phyloP scores from a whole-genome alignment of 1,139 yeast species.

The Ogataea hybrid region DNA sequence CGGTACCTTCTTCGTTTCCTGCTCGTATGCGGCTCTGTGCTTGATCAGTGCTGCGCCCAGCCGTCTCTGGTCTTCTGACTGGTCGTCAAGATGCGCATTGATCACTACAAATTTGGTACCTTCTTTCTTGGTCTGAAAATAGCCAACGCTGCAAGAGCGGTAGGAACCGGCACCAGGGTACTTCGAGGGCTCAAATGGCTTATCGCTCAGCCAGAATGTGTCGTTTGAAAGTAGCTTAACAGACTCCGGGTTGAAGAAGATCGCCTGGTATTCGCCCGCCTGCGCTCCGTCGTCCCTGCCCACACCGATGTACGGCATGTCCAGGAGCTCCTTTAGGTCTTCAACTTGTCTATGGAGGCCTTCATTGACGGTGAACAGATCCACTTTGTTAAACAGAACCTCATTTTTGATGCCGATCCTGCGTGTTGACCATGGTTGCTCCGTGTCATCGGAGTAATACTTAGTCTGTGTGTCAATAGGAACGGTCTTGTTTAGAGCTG shows the following conservation, averaged over 20 bases:
- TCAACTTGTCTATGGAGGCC: conserved; percentile 32
- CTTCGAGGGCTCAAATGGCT: conserved; percentile 41
- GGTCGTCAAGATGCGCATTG: conserved; percentile 47
- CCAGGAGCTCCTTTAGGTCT: conserved; percentile 23
- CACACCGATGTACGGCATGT: conserved; percentile 39
- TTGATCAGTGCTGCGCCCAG: conserved; percentile 37
- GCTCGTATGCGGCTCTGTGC: conserved; percentile 33
- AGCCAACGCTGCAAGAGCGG: conserved; percentile 42
- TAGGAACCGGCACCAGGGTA: conserved; percentile 45
- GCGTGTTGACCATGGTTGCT: conserved; percentile 33
- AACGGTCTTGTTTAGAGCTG: conserved; percentile 15
- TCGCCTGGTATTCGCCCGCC: conserved; percentile 47
- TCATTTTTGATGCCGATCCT: conserved; percentile 33
- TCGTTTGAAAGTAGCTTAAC: conserved; percentile 36
- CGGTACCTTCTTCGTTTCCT: conserved; percentile 34
- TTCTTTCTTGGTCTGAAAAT: conserved; percentile 28
- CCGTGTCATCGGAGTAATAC: conserved; percentile 25
- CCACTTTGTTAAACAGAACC: conserved; percentile 32
- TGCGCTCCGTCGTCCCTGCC: conserved; percentile 48
- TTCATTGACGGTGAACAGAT: conserved; percentile 34
- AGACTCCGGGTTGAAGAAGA: conserved; percentile 37
- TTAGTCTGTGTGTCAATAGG: conserved; percentile 24
- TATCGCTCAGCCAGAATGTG: conserved; percentile 45
- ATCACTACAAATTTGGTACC: conserved; percentile 34
- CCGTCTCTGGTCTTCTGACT: conserved; percentile 40